Base-by-base conservation (phyloP, 2,329 filamentous ascomycete species). In the Zopfia rhizophila region DNA sequence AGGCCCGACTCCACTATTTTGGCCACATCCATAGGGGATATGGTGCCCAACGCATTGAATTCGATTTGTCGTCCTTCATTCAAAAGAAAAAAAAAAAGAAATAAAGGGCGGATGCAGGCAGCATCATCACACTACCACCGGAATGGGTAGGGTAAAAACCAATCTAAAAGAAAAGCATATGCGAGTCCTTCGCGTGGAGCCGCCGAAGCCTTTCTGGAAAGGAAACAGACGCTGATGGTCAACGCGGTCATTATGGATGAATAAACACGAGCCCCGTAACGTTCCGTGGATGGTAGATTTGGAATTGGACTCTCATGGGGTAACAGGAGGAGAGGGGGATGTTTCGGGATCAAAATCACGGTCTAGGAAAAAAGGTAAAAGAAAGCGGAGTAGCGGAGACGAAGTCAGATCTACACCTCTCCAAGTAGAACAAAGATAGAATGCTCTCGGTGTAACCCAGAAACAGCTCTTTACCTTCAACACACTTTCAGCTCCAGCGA, bases 21-120 rank as follows among this genome's bases (percentile, higher is more conserved):
- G 83, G 83, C 0, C 83, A 86, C 66, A 82, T 85, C 4, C 82
- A 85, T 61, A 75, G 78, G 52, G 79, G 72, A 4, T 61, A 65
- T 33, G 60, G 66, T n/a, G 55, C 53, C 4, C 56, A 65, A 47
- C 62, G 56, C 12, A 58, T 76, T 10, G 42, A 44, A 2, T 77
- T 70, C 73, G 40, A 54, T 11, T 39, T 54, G 3, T 42, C 50
- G 18, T 16, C 16, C 7, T 21, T n/a, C n/a, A n/a, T n/a, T n/a
- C n/a, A n/a, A n/a, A n/a, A n/a, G n/a, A n/a, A 2, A 32, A 32
- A 8, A 16, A 14, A 3, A 36, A 45, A 38, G 4, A 40, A 12
- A 5, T 13, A 4, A 12, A 25, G 33, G 18, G 38, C n/a, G 3
- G 50, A 48, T 11, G 4, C 13, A 4, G 59, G 60, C 35, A 25